phyloP scores from a whole-genome alignment of 2,329 filamentous ascomycete species.

The Ceratocystis cacaofunesta region DNA sequence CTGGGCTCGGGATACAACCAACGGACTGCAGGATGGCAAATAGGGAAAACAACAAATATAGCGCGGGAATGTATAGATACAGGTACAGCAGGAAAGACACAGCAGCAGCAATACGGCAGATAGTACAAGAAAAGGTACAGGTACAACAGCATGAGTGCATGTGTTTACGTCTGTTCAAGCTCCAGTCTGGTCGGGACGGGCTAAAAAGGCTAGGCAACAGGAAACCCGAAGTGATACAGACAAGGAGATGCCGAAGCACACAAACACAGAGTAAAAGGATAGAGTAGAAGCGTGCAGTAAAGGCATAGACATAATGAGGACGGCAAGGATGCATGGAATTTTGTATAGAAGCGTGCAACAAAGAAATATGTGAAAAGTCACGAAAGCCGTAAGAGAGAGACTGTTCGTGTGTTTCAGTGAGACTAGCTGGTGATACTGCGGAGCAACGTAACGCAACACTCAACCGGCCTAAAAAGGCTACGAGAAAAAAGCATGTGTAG shows the following conservation, averaged over 20 bases:
- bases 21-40: not conserved
- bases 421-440: not conserved
- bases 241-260: slow-evolving; percentile 1
- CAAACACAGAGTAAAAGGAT: not conserved
- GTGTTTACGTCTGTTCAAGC: not conserved
- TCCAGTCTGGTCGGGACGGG: not conserved
- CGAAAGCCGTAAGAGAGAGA: not conserved
- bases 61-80: not conserved
- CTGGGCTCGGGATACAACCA: too few species aligned
- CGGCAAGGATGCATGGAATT: not conserved
- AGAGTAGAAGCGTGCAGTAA: too few species aligned
- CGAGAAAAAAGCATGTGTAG: not conserved
- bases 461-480: not conserved
- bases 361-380: not conserved
- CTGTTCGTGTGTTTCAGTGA: slow-evolving; percentile 6
- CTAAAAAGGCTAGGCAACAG: not conserved
- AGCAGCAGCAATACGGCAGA: not conserved
- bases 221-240: slow-evolving; percentile 2
- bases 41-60: not conserved
- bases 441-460: not conserved
- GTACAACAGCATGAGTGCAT: not conserved
- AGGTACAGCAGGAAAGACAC: not conserved
- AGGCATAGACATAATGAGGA: not conserved
- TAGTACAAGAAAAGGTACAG: not conserved
- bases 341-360: not conserved